A percentile compares a stretch with the other conserved stretches of the same genome.
Conservation (phyloP, 2,329 filamentous ascomycete species). For the Neofusicoccum sp. region DNA sequence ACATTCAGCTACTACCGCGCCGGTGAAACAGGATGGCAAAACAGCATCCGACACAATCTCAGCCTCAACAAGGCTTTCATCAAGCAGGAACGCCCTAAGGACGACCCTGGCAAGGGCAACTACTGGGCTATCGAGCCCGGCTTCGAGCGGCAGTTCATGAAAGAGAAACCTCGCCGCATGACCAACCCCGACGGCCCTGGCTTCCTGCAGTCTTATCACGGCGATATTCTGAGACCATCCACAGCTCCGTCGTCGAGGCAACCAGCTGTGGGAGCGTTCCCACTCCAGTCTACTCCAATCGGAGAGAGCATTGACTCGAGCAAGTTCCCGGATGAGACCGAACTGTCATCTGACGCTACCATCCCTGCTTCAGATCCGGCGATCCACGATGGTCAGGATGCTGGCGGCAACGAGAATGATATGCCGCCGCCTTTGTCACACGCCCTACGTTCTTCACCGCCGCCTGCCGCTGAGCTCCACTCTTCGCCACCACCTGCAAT, state of each 20-base stretch:
- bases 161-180: constrained; percentile 71
- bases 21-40: constrained; percentile 91
- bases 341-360: constrained; percentile 52
- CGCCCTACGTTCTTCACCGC: constrained; percentile 65
- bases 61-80: constrained; percentile 95
- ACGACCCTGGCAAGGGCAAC: constrained; percentile 95
- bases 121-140: constrained; percentile 95
- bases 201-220: constrained; percentile 32
- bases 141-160: constrained; percentile 84
- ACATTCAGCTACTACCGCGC: constrained; percentile 81
- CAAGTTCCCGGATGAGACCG: constrained; percentile 51
- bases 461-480: constrained; percentile 68
- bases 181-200: constrained; percentile 39
- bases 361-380: constrained; percentile 52
- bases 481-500: constrained; percentile 94
- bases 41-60: constrained; percentile 97
- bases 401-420: constrained; percentile 28
- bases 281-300: constrained; percentile 23
- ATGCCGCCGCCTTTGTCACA: constrained; percentile 43
- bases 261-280: constrained; percentile 5
- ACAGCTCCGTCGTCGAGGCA: constrained; percentile 32
- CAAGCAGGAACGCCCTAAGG: constrained; percentile 93
- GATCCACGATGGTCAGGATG: constrained; percentile 47
- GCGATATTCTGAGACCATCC: constrained; percentile 36
- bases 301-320: constrained; percentile 49